phyloP scores from a whole-genome alignment of 345 rosid genomes.

The Populus euphratica region DNA sequence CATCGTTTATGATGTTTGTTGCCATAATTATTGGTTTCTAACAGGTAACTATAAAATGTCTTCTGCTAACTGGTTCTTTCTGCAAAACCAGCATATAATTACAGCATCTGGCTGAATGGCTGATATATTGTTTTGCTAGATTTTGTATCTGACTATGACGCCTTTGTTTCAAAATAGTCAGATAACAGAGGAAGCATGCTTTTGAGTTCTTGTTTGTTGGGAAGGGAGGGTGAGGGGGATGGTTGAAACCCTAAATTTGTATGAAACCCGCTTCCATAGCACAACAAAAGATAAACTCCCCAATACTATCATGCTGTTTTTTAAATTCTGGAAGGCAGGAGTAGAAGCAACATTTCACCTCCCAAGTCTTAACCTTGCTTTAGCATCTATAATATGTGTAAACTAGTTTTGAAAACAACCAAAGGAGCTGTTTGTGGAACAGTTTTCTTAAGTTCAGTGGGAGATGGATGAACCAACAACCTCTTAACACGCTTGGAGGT shows the following conservation, averaged over 20 bases:
- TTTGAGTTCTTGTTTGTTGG: not conserved
- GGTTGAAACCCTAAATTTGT: not conserved
- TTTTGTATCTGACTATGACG: not conserved
- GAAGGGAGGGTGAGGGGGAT: not conserved
- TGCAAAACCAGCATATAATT: not conserved
- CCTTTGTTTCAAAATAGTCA: not conserved
- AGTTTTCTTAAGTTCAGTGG: too few relatives aligned
- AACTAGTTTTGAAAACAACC: too few relatives aligned
- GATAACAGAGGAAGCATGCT: not conserved
- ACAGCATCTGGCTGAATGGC: not conserved
- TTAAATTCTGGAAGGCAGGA: not conserved
- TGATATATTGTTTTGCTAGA: not conserved
- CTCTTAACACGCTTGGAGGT: too few relatives aligned
- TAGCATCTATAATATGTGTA: too few relatives aligned
- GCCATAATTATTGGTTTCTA: not conserved
- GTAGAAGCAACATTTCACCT: too few relatives aligned
- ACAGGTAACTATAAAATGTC: not conserved
- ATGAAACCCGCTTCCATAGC: not conserved
- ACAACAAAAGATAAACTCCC: not conserved
- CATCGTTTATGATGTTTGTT: not conserved
- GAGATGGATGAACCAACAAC: too few relatives aligned
- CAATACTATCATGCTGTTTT: not conserved
- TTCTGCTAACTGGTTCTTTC: not conserved
- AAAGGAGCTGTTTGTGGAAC: too few relatives aligned
- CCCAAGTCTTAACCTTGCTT: too few relatives aligned